Percentiles rank a stretch among this genome's conserved stretches.
These are phyloP conservation scores for Flaveria trinervia DNA, from an alignment of 129 eudicot species.

Conservation along the genomic window DNA sequence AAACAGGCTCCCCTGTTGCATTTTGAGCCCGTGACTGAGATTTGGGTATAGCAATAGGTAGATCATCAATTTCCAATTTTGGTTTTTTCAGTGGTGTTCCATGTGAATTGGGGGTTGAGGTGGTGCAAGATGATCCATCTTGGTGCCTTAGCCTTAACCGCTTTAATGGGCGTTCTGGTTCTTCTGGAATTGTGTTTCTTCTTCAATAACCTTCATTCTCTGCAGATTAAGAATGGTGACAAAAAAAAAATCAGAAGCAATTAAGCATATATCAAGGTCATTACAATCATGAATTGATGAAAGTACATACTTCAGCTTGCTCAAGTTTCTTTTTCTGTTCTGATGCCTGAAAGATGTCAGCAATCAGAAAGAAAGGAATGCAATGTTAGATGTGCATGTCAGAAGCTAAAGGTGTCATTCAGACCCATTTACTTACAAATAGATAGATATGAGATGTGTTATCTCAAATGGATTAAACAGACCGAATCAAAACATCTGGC, in stretches of 20 bases:
- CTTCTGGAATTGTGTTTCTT: constrained; percentile 60
- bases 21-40: constrained; percentile 22
- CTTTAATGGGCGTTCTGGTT: constrained; percentile 71
- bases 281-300: not conserved
- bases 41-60: constrained; percentile 44
- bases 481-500: not conserved
- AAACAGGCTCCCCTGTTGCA: constrained; percentile 19
- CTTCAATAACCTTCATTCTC: constrained; percentile 44
- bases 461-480: not conserved
- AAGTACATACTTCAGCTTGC: constrained; percentile 49
- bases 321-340: constrained; percentile 49
- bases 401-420: not conserved
- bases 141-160: constrained; percentile 59
- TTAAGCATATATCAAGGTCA: not conserved
- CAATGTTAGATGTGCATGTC: constrained; percentile 7
- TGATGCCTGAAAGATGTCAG: constrained; percentile 51
- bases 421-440: not conserved
- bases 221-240: constrained; percentile 16
- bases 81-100: constrained; percentile 46
- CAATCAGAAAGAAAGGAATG: constrained; percentile 2
- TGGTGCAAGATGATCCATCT: constrained; percentile 44
- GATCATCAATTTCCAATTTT: constrained; percentile 53
- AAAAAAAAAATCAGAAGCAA: not conserved
- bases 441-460: not conserved
- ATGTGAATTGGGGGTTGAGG: constrained; percentile 31